Evolutionary conservation across 306 rosid species (phyloP), one percentile per base, ranked within the genome.

Genomic region (Carpinus fangiana): DNA sequence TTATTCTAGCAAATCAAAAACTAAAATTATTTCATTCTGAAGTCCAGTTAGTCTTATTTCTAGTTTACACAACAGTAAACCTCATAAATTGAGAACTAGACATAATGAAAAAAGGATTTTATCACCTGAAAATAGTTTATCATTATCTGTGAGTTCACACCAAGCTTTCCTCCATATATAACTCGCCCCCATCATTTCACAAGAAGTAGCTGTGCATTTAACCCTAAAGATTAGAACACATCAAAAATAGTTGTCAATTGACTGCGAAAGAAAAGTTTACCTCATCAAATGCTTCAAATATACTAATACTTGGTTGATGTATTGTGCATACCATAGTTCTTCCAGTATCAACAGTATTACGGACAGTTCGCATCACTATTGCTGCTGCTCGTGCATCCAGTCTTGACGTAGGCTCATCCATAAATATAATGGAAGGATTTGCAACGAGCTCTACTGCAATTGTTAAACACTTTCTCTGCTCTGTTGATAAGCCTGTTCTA

Each of bases 321-420:
- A 93, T 91, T 53, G 98, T 93, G 81, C 98, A 93, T 52, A 93
- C 98, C 51, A 93, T 91, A 1, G 98, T 93, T 86, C 98, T 87
- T 78, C 98, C 98, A 0, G 98, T 93, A 82, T 93, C 98, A 74
- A 93, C 98, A 36, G 97, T 91, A 76, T 93, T 93, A 55, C 95
- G 92, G 78, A 93, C 97, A 53, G 97, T 84, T 82, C 98, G 74
- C 96, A 91, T 93, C 12, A 93, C 98, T 56, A 91, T 93, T 36
- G 98, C 97, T 11, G 98, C 98, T 41, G 98, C 98, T 50, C 98
- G 87, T 38, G 97, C 96, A 82, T 93, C 98, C 43, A 93, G 93
- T 80, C 98, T 97, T 69, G 98, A 91, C 36, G 98, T 93, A 72
- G 95, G 97, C 78, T 93, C 98, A 73, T 93, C 98, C 98, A 93